Conservation (phyloP, 164 flowering plant species). For the Vitis rotundifolia region DNA sequence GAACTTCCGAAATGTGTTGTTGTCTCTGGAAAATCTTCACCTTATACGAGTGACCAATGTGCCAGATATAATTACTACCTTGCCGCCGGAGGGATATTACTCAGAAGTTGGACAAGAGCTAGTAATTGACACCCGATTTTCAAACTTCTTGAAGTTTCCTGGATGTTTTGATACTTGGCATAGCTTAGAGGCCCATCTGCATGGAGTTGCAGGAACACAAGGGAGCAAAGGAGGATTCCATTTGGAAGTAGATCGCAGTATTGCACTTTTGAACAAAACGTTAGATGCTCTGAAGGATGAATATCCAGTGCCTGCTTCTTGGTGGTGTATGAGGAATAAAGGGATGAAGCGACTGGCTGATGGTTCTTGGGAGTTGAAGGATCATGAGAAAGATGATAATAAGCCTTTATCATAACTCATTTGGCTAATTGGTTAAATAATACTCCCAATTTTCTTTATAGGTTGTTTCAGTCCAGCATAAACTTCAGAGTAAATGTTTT, state of each 20-base stretch:
- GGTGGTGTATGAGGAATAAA: slow-evolving; percentile 41
- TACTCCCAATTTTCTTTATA: too few relatives aligned
- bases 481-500: too few relatives aligned
- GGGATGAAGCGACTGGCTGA: slow-evolving; percentile 35
- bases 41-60: slow-evolving; percentile 17
- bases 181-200: slow-evolving; percentile 28
- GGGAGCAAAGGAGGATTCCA: slow-evolving; percentile 17
- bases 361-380: slow-evolving; percentile 30
- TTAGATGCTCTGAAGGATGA: slow-evolving; percentile 30
- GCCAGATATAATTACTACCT: slow-evolving; percentile 19
- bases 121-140: slow-evolving; percentile 19
- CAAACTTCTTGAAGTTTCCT: slow-evolving; percentile 16
- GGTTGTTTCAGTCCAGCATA: too few relatives aligned
- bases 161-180: slow-evolving; percentile 14
- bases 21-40: slow-evolving; percentile 1
- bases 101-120: slow-evolving; percentile 27
- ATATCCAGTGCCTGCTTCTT: slow-evolving; percentile 18
- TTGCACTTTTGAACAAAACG: slow-evolving; percentile 35
- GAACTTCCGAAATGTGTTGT: slow-evolving; percentile 15
- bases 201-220: slow-evolving; percentile 27
- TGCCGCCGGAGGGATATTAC: slow-evolving; percentile 16
- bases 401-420: too few relatives aligned
- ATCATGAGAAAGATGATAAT: too few relatives aligned
- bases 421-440: too few relatives aligned
- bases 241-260: slow-evolving; percentile 27